Evolutionary conservation across 164 flowering plant genomes (phyloP).

Genomic region (Umbilicus rupestris): DNA sequence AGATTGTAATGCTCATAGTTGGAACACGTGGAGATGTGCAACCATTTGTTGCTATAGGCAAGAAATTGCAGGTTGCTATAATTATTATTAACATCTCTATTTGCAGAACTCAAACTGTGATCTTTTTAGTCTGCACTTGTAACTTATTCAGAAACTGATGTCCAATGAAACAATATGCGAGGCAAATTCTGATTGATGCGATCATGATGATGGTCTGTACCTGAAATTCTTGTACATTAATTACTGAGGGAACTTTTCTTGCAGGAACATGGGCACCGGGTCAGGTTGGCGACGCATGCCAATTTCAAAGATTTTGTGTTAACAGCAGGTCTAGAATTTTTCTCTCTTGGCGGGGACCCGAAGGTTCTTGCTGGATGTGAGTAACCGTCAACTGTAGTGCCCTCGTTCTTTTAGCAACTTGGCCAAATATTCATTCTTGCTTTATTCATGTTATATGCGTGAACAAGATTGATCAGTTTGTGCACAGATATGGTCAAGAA

Average conservation of each 20-base stretch:
- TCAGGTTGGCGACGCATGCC: conserved; percentile 45
- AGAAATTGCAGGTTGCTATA: conserved; percentile 37
- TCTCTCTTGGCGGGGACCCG: conserved; percentile 51
- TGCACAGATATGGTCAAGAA: conserved; percentile 61
- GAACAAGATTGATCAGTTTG: not conserved
- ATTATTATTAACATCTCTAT: not conserved
- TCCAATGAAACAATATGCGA: not conserved
- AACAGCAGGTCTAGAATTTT: conserved; percentile 44
- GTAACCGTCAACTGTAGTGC: conserved; percentile 13
- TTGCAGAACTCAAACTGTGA: not conserved
- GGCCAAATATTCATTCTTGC: not conserved
- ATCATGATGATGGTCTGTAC: not conserved
- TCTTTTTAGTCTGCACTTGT: not conserved
- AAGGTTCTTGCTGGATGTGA: conserved; percentile 52
- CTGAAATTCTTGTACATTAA: not conserved
- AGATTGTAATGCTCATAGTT: conserved; percentile 55
- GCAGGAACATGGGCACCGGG: conserved; percentile 51
- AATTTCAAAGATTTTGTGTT: conserved; percentile 45
- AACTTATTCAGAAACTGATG: not conserved
- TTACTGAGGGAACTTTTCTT: conserved; percentile 4
- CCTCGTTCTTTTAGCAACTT: not conserved
- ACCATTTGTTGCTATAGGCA: conserved; percentile 59
- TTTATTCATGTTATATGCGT: not conserved
- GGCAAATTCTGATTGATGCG: not conserved
- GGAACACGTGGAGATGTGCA: conserved; percentile 65